Evolutionary conservation across 139 green algal species (phyloP).

Genomic region (Chlorella sp.): DNA sequence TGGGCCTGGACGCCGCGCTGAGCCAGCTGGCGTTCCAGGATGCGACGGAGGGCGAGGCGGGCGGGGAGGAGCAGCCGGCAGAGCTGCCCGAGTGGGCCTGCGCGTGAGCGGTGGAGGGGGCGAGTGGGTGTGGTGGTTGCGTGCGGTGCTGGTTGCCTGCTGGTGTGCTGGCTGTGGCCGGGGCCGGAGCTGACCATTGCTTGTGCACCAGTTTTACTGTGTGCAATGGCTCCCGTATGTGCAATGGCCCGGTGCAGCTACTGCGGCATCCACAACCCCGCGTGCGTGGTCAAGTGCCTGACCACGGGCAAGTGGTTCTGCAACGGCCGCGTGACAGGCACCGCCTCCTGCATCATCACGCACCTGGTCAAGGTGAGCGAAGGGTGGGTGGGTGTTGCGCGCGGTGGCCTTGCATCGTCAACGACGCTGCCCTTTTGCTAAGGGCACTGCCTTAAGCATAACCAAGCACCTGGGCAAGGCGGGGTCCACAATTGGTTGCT

Average conservation of each 20-base stretch:
- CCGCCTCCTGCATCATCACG: constrained; percentile 89
- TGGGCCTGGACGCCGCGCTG: constrained; percentile 16
- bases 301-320: constrained; percentile 95
- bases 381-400: no score
- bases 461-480: no score
- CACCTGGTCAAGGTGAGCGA: constrained; percentile 75
- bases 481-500: no score
- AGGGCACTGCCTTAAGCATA: no score
- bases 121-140: neutral
- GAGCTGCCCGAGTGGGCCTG: constrained; percentile 74
- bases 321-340: constrained; percentile 82
- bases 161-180: no score
- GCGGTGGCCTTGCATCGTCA: no score
- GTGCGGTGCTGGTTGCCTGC: no score
- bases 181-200: no score
- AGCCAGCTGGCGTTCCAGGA: constrained; percentile 46
- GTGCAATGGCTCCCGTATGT: no score
- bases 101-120: constrained; percentile 49
- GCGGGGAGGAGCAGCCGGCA: constrained; percentile 27
- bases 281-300: constrained; percentile 93
- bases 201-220: no score
- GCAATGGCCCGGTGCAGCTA: constrained; percentile 81
- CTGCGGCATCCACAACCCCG: constrained; percentile 92
- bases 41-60: constrained; percentile 57
- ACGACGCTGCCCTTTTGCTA: no score